Base-by-base conservation (phyloP, 2,329 filamentous ascomycete genomes). In the Rutstroemia sp. region DNA sequence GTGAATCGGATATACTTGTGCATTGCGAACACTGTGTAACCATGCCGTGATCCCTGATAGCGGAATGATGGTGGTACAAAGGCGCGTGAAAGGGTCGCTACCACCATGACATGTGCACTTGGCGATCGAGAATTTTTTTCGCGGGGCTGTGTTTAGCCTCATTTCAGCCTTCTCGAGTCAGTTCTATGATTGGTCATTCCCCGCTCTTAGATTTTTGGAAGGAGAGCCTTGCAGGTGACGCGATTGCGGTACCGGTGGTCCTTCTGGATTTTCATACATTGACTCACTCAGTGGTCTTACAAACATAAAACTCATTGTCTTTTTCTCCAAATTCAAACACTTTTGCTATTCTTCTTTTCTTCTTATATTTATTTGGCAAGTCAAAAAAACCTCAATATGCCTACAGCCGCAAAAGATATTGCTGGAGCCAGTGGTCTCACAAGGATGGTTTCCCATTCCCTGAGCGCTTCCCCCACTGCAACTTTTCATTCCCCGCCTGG, bases 381-480 rank as follows among this genome's bases (percentile, higher is more conserved):
- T 44, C 27, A 23, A 38, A 14, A 40, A 12, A 23, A 34, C 12
- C 42, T 25, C 52, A 12, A 10, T n/a, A 55, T 57, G 55, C n/a
- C 34, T 36, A n/a, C 67, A 54, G 64, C 61, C 64, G 74, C 77
- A 64, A 72, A 74, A 66, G 75, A 81, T 60, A 83, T 83, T 60
- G 65, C 61, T 64, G 72, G 70, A 48, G 70, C 59, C 16, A 60
- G 59, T 48, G 60, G 67, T 57, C 64, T 71, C 56, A 66, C 71
- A 57, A 69, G 73, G 63, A 61, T 71, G 63, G 78, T 75, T 65
- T 81, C 81, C 17, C 79, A 83, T 68, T 84, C 77, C 70, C 75
- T 85, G 68, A 83, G 81, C 68, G 75, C 91, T 60, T 91, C 88
- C 34, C 91, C 92, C 27, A 80, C 78, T 48, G 78, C 87, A 47